Evolutionary conservation across 495 filamentous ascomycete species (phyloP), one percentile per base, ranked within the genome.

Genomic region (Monascus purpureus): DNA sequence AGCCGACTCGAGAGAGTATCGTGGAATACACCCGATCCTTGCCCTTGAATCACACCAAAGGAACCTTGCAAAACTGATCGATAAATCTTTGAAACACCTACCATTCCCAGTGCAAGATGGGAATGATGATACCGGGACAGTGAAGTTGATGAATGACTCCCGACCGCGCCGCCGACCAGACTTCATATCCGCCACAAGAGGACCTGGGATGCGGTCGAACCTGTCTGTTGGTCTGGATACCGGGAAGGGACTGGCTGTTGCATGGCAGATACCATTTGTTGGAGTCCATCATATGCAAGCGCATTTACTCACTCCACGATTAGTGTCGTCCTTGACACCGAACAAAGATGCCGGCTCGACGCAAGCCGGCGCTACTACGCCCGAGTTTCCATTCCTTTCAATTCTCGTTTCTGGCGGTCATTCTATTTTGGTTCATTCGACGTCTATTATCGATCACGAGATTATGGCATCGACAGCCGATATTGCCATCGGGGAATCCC

Each of bases 211-310:
- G 80, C 58, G 68, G 2, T 61, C 77, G 9, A 76, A 76, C 42
- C 63, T 97, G 3, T 63, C 72, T 3, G 66, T 73, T 4, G 90
- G 90, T 0, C 46, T 95, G 3, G 79, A 90, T 49, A 79, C 72
- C 1, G 90, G 85, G 12, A 95, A 96, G 53, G 90, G 81, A 1
- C 69, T 97, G 3, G 78, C 87, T 1, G 57, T 81, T 16, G 86
- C 80, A 20, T 88, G 79, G 82, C 66, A 77, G 30, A 61, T 84
- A 2, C 85, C 87, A 2, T 55, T 96, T 17, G 49, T 95, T 2
- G 90, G 72, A 0, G 82, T 95, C 0, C 76, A 97, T 45, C 90
- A 97, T 52, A 96, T 97, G 90, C 87, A 95, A 49, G 90, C 88
- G 9, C 90, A 97, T 52, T 73, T 87, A 2, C 51, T 97, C 29